Evolutionary conservation across 257 asterid species (phyloP).

Genomic region (Nemophila menziesii): DNA sequence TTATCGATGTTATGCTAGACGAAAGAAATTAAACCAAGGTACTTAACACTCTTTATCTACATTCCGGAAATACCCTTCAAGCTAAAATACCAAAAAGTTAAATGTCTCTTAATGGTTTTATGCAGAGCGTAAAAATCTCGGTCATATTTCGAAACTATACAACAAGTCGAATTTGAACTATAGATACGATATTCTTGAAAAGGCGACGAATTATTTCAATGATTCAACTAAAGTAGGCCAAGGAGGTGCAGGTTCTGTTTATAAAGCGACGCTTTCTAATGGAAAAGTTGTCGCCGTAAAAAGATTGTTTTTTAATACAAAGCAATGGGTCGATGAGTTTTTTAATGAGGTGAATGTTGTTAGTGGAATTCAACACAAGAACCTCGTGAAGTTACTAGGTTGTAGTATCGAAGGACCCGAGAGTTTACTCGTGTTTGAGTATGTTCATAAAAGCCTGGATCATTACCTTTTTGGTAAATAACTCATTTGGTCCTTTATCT

Average conservation of each 20-base stretch:
- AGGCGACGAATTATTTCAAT: slow-evolving; percentile 73
- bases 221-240: slow-evolving; percentile 54
- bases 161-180: slow-evolving; percentile 61
- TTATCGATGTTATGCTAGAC: slow-evolving; percentile 31
- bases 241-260: slow-evolving; percentile 88
- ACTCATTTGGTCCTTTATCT: too few species aligned
- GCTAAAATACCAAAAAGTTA: background rate
- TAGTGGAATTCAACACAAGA: slow-evolving; percentile 78
- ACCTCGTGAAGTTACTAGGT: slow-evolving; percentile 84
- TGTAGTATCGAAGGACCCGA: slow-evolving; percentile 96
- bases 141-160: slow-evolving; percentile 44
- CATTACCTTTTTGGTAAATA: slow-evolving; percentile 55
- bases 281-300: slow-evolving; percentile 72
- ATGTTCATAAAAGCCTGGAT: slow-evolving; percentile 68
- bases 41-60: too few species aligned
- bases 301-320: slow-evolving; percentile 67
- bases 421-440: slow-evolving; percentile 78
- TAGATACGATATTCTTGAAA: slow-evolving; percentile 74
- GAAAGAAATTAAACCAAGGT: slow-evolving; percentile 50
- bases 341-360: slow-evolving; percentile 78
- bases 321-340: slow-evolving; percentile 94
- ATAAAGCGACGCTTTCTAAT: slow-evolving; percentile 47
- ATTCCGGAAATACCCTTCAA: too few species aligned
- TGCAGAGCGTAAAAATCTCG: slow-evolving; percentile 60
- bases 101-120: background rate